Evolutionary conservation across 2,329 filamentous ascomycete species (phyloP).

Genomic region (Phialophora chinensis): DNA sequence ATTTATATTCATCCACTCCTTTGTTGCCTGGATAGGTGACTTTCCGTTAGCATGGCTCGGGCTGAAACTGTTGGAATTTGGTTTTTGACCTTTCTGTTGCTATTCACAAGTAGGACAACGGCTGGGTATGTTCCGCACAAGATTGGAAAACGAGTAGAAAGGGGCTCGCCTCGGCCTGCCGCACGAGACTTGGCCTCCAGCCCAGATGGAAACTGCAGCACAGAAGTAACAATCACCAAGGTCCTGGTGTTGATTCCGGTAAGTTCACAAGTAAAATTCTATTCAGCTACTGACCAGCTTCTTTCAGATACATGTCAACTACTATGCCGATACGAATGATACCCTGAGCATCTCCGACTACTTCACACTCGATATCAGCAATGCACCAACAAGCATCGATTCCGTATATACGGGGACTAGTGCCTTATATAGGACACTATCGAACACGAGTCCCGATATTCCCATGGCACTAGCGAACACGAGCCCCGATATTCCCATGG

Average conservation of each 20-base stretch:
- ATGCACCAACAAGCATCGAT: slow-evolving; percentile 37
- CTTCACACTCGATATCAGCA: slow-evolving; percentile 31
- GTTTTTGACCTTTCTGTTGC: slow-evolving; percentile 3
- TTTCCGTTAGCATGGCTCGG: neutral
- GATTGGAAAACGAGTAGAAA: neutral
- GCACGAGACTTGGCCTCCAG: neutral
- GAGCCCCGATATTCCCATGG: too few relatives aligned
- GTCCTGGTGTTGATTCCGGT: slow-evolving; percentile 22
- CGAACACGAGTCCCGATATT: slow-evolving; percentile 4
- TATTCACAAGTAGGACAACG: neutral
- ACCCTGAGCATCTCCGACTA: slow-evolving; percentile 30
- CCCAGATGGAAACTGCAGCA: slow-evolving; percentile 6
- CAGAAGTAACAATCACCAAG: slow-evolving; percentile 21
- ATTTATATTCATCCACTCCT: neutral
- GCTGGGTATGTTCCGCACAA: slow-evolving; percentile 12
- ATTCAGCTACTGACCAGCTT: neutral
- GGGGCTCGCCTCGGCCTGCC: neutral
- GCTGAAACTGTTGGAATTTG: neutral
- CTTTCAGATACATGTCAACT: slow-evolving; percentile 31
- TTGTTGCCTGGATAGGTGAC: neutral
- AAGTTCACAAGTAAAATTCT: neutral
- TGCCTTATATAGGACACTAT: slow-evolving; percentile 17
- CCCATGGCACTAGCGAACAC: neutral
- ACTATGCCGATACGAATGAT: slow-evolving; percentile 27
- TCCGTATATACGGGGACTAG: slow-evolving; percentile 28